Evolutionary conservation across 257 asterid species (phyloP), one percentile per base, ranked within the genome.

Genomic region (Lavandula angustifolia): DNA sequence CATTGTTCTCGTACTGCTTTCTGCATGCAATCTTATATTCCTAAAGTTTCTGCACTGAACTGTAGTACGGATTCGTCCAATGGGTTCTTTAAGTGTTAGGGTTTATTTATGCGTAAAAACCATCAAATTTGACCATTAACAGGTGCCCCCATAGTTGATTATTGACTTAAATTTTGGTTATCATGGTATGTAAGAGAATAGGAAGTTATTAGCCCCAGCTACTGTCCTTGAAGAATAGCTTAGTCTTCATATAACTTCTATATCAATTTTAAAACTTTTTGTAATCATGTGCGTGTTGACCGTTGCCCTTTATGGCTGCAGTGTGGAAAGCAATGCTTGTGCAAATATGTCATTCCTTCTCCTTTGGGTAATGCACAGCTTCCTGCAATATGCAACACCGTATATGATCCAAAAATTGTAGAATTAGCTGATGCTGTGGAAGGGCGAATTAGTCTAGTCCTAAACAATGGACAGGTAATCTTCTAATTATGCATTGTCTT

Each of bases 281-380:
- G 67, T 38, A 56, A 27, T 72, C 53, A 42, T 51, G 34, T 67
- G 49, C 17, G 13, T 58, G 68, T 69, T 69, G 70, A 70, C 33
- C 63, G 50, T 58, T 31, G 14, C 22, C 73, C 58, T 63, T 70
- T 57, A 42, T 68, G 57, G 13, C 71, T 74, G 82, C 87, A 92
- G 97, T 85, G 85, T 18, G 97, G 97, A 58, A 89, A 82, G 83
- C 88, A 87, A 66, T 87, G 96, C 74, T 79, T 92, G 76, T 87
- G 99, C 84, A 80, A 83, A 73, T 89, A 82, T 73, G 68, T 71
- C 64, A 58, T 89, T 84, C 94, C 99, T 41, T 55, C 81, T 55
- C 64, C 57, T 67, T 64, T 77, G 73, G 83, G 74, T 43, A 70
- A 73, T 61, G 77, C 73, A 48, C 57, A 77, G 66, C 56, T 67